Evolutionary conservation across 768 basidiomycete species (phyloP).

Genomic region (Leccinum uliginosum): DNA sequence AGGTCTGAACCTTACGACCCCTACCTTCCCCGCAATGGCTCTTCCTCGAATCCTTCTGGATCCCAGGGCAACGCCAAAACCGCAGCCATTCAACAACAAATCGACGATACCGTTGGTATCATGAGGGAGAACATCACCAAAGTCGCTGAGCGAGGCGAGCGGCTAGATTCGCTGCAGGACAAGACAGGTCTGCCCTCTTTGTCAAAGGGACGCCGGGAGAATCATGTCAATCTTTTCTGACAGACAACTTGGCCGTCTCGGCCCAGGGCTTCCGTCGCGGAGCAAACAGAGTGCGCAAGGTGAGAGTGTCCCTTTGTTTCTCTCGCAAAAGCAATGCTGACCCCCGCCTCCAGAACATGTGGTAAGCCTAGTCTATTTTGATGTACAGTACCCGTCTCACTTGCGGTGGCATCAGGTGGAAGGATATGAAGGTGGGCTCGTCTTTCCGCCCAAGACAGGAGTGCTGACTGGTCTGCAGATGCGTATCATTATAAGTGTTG

Average conservation of each 20-base stretch:
- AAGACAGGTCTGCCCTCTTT: constrained; percentile 80
- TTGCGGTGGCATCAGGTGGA: constrained; percentile 61
- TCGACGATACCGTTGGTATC: constrained; percentile 94
- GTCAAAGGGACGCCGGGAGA: background rate
- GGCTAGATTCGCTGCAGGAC: constrained; percentile 91
- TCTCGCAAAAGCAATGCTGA: constrained; percentile 7
- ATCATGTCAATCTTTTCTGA: background rate
- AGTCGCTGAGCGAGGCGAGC: constrained; percentile 92
- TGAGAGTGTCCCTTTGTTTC: constrained; percentile 29
- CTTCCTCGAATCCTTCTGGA: constrained; percentile 50
- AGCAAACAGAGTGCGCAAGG: constrained; percentile 96
- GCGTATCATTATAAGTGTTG: constrained; percentile 93
- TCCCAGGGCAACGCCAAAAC: constrained; percentile 71
- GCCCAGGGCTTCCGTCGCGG: constrained; percentile 99
- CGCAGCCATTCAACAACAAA: constrained; percentile 93
- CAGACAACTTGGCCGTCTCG: constrained; percentile 95
- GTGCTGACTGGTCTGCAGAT: constrained; percentile 49
- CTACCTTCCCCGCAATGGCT: constrained; percentile 85
- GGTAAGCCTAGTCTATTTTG: constrained; percentile 48
- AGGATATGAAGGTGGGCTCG: constrained; percentile 84
- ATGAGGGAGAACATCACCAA: constrained; percentile 98
- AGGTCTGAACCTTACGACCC: constrained; percentile 99
- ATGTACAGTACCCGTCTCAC: constrained; percentile 4
- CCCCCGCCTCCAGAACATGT: constrained; percentile 65
- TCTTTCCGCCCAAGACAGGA: background rate